Evolutionary conservation across 768 basidiomycete species (phyloP).

Genomic region (Leccinum aurantiacum): DNA sequence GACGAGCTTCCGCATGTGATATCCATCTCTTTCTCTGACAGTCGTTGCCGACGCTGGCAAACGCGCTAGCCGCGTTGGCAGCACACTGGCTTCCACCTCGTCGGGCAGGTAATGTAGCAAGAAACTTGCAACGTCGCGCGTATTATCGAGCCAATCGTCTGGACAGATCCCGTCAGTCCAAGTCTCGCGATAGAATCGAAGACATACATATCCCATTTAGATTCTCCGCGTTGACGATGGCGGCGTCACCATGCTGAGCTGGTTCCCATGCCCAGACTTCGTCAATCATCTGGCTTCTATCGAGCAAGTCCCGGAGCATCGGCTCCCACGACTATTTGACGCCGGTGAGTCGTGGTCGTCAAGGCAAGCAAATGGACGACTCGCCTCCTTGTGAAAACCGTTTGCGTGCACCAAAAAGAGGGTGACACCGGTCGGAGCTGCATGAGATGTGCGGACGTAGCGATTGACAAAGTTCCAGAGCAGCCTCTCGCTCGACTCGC

Average conservation of each 20-base stretch:
- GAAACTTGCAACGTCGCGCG: slow-evolving; percentile 79
- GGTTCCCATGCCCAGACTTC: slow-evolving; percentile 85
- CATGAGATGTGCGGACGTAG: slow-evolving; percentile 41
- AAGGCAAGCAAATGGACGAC: slow-evolving; percentile 14
- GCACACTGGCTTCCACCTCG: slow-evolving; percentile 24
- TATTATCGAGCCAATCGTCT: slow-evolving; percentile 81
- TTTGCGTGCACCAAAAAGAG: slow-evolving; percentile 82
- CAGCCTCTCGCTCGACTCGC: slow-evolving; percentile 27
- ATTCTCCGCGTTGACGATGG: slow-evolving; percentile 58
- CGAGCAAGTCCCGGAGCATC: slow-evolving; percentile 52
- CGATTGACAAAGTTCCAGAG: slow-evolving; percentile 77
- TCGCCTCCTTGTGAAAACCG: slow-evolving; percentile 84
- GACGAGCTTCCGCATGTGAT: slow-evolving; percentile 54
- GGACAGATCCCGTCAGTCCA: neutral
- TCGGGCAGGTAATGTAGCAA: slow-evolving; percentile 65
- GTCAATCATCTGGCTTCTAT: slow-evolving; percentile 49
- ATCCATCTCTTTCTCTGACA: slow-evolving; percentile 48
- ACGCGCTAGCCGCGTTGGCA: slow-evolving; percentile 58
- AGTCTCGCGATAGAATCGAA: neutral
- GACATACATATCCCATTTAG: slow-evolving; percentile 61
- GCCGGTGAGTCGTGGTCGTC: neutral
- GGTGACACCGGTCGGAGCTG: slow-evolving; percentile 41
- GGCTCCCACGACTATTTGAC: slow-evolving; percentile 77
- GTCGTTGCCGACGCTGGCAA: slow-evolving; percentile 43
- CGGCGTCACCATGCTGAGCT: slow-evolving; percentile 84